These are phyloP conservation scores for Dactylonectria estremocensis DNA, from an alignment of 2,329 filamentous ascomycete species.

Conservation along the genomic window DNA sequence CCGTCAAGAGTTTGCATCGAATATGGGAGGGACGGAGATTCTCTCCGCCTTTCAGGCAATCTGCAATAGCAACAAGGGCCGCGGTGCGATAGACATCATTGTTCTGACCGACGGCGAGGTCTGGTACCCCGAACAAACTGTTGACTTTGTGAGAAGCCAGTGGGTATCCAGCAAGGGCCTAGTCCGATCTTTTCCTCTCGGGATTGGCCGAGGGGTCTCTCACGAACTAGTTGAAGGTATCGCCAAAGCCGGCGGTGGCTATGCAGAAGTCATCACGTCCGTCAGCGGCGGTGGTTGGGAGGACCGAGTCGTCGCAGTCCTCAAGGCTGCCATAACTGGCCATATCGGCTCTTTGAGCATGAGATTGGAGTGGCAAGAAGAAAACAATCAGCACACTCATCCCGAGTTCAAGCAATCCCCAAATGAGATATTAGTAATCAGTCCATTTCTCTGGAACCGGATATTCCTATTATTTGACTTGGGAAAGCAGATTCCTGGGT, in stretches of 20 bases:
- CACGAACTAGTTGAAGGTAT: neutral
- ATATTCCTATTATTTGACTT: too few relatives aligned
- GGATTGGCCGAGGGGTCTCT: neutral
- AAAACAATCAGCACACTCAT: too few relatives aligned
- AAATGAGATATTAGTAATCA: too few relatives aligned
- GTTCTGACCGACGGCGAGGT: neutral
- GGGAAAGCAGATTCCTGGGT: too few relatives aligned
- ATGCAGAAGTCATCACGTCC: neutral
- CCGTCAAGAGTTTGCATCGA: neutral
- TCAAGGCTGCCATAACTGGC: too few relatives aligned
- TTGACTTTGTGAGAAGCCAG: neutral
- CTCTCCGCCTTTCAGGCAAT: neutral
- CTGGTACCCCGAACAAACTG: neutral
- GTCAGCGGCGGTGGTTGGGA: too few relatives aligned
- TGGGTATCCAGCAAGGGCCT: neutral
- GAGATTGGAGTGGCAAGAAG: too few relatives aligned
- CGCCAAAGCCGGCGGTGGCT: neutral
- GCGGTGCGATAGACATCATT: neutral
- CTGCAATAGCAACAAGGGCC: neutral
- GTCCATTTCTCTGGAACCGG: too few relatives aligned
- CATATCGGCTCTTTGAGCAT: too few relatives aligned
- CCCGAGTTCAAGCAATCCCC: too few relatives aligned
- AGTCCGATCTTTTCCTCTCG: neutral
- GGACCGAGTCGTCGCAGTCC: too few relatives aligned
- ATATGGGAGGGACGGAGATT: conserved; percentile 7